Evolutionary conservation across 768 basidiomycete genomes (phyloP).

Genomic region (Leccinum variicolor): DNA sequence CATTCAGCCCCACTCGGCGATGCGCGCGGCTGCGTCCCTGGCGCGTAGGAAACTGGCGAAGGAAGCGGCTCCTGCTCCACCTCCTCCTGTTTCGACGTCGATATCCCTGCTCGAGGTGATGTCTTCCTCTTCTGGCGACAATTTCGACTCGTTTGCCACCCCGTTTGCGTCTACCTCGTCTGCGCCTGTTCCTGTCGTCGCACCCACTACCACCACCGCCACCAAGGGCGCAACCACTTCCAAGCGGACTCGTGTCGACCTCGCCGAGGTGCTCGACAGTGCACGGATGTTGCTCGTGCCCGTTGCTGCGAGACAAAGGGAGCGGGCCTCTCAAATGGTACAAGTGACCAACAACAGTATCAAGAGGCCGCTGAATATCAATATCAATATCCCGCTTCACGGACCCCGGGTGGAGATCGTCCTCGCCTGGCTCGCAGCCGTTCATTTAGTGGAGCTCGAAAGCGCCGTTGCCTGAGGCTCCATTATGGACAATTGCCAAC

Average conservation of each 20-base stretch:
- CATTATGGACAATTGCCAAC: background rate
- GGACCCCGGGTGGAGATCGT: slow-evolving; percentile 84
- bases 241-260: slow-evolving; percentile 32
- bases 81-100: slow-evolving; percentile 21
- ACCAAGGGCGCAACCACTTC: background rate
- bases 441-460: slow-evolving; percentile 75
- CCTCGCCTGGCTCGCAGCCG: slow-evolving; percentile 81
- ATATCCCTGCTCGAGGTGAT: slow-evolving; percentile 20
- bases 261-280: slow-evolving; percentile 58
- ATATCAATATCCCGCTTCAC: slow-evolving; percentile 80
- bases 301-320: slow-evolving; percentile 59
- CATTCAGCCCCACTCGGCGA: slow-evolving; percentile 51
- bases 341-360: slow-evolving; percentile 36
- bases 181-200: background rate
- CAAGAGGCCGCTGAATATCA: slow-evolving; percentile 64
- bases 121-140: slow-evolving; percentile 25
- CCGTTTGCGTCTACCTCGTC: slow-evolving; percentile 25
- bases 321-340: slow-evolving; percentile 53
- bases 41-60: slow-evolving; percentile 43
- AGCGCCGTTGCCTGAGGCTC: slow-evolving; percentile 22
- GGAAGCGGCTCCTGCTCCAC: slow-evolving; percentile 27
- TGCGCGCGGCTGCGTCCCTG: slow-evolving; percentile 26
- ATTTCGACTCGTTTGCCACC: slow-evolving; percentile 9
- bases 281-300: slow-evolving; percentile 72
- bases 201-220: background rate